These are phyloP conservation scores for Beauveria scarabaeidicola DNA, from an alignment of 2,329 filamentous ascomycete species.

Conservation along the genomic window DNA sequence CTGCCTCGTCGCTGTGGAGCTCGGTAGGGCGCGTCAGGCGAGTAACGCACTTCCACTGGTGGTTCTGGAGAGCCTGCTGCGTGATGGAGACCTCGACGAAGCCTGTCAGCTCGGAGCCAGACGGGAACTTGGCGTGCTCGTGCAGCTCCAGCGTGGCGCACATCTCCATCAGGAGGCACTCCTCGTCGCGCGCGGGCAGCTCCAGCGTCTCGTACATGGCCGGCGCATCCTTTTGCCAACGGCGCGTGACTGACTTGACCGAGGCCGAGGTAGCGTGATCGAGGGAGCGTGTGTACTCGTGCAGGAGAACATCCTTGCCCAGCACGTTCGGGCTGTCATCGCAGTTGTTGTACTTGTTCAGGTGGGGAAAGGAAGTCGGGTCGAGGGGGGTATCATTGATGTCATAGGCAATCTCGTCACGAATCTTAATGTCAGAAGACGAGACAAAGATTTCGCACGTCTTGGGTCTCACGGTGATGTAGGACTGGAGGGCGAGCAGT, in stretches of 20 bases:
- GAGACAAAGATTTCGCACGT: slow-evolving; percentile 52
- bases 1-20: slow-evolving; percentile 37
- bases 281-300: slow-evolving; percentile 49
- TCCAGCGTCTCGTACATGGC: slow-evolving; percentile 46
- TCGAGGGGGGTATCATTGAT: slow-evolving; percentile 35
- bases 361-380: slow-evolving; percentile 44
- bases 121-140: slow-evolving; percentile 47
- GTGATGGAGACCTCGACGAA: slow-evolving; percentile 52
- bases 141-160: slow-evolving; percentile 52
- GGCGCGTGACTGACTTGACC: slow-evolving; percentile 41
- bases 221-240: slow-evolving; percentile 52
- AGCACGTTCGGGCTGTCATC: slow-evolving; percentile 42
- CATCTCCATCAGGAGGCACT: slow-evolving; percentile 53
- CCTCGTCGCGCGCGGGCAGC: slow-evolving; percentile 38
- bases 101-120: slow-evolving; percentile 51
- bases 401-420: slow-evolving; percentile 38
- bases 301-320: slow-evolving; percentile 44
- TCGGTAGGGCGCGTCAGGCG: slow-evolving; percentile 49
- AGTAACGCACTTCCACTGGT: slow-evolving; percentile 54
- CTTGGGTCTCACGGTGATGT: slow-evolving; percentile 47
- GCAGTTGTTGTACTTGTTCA: slow-evolving; percentile 45
- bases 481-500: slow-evolving; percentile 44
- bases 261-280: slow-evolving; percentile 49
- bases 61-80: slow-evolving; percentile 43
- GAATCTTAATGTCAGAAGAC: slow-evolving; percentile 42